Base-by-base conservation (phyloP, 2,329 filamentous ascomycete species). In the Plectosphaerella cucumerina region DNA sequence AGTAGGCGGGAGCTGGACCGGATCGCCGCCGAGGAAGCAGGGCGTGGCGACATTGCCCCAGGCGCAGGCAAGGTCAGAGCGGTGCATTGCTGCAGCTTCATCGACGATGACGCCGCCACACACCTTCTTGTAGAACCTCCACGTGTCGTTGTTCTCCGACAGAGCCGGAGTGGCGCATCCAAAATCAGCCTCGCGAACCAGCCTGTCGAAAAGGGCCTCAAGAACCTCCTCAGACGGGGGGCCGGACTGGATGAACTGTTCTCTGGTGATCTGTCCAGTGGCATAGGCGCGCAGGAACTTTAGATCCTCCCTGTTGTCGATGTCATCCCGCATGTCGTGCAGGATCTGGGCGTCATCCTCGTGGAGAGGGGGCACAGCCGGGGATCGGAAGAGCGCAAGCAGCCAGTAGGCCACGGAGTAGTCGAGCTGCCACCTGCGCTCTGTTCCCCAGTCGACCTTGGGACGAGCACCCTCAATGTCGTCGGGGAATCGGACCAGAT, bases 1-100 rank as follows among this genome's bases (percentile, higher is more conserved):
- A 0, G 45, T 26, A 0, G 56, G 57, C 1, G 48, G 26, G 2
- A 60, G 50, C 51, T 61, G 57, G 41, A 53, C 52, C 2, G 53
- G 42, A 39, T 63, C 60, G 18, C 59, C 60, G 6, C 44, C 52
- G 1, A 60, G 26, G 14, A 61, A 18, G 49, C 58, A 61, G 8
- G 59, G 61, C 10, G 57, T 22, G 1, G 56, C 26, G 2, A 48
- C 54, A 9, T 63, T 63, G 10, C 58, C 57, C 58, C 59, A 60
- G 52, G 60, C 43, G 15, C 53, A 59, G 31, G 52, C 56, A 1
- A 58, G 50, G 12, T 65, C 61, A 4, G 52, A 50, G 1, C 58
- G 56, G 15, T 49, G 44, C 39, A 60, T 51, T 34, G 50, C 60
- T 14, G 50, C 60, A 1, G 59, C 60, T 34, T 63, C 56, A 35